A percentile compares a stretch with the other conserved stretches of the same genome.
These are phyloP conservation scores for Pleurozium schreberi DNA, from an alignment of 225 moss, liverwort and hornwort species.

Conservation along the genomic window DNA sequence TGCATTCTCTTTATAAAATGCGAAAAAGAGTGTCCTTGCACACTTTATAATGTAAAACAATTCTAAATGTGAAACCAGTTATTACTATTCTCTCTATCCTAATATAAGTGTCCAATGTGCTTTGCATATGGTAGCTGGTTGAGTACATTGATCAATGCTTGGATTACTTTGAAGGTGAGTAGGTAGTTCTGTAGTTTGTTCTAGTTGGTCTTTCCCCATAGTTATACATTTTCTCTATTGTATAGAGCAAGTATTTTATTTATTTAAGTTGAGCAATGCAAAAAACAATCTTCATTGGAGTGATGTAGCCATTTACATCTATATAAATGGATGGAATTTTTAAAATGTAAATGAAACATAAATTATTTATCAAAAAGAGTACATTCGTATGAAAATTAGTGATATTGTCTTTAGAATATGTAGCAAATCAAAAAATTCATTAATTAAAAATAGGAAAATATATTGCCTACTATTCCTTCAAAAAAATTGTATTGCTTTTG, in stretches of 20 bases:
- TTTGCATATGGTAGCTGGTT: no score
- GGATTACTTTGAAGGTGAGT: no score
- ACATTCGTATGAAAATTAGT: background rate
- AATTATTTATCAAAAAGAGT: background rate
- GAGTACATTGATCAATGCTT: no score
- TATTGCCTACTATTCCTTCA: rapidly evolving
- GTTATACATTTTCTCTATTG: no score
- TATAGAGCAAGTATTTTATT: rapidly evolving
- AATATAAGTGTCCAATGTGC: background rate
- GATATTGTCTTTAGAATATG: background rate
- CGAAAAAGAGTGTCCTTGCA: no score
- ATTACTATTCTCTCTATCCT: background rate
- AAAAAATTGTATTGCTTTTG: background rate
- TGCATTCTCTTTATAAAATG: background rate
- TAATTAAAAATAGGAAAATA: rapidly evolving
- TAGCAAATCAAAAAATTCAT: background rate
- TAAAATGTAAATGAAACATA: background rate
- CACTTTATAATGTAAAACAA: background rate
- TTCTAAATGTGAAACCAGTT: background rate
- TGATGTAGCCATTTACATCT: background rate
- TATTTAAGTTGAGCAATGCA: no score
- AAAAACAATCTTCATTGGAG: no score
- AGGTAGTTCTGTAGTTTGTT: no score
- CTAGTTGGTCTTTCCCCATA: no score
- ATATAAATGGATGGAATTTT: background rate